Evolutionary conservation across 768 basidiomycete genomes (phyloP).

Genomic region (Mrakia hoshinonis): DNA sequence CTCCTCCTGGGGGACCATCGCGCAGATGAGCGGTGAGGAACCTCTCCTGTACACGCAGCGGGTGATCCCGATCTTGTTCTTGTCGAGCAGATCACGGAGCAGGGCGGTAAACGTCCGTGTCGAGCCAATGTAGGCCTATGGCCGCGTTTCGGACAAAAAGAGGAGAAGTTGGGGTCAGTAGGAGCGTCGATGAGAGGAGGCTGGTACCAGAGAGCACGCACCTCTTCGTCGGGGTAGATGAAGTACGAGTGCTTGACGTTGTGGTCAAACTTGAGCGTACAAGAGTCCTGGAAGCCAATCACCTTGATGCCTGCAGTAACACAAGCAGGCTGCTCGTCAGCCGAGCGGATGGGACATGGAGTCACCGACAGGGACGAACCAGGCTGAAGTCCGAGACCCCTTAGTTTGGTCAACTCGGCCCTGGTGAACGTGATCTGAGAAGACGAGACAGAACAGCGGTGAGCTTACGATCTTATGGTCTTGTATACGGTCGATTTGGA

Average conservation of each 20-base stretch:
- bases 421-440: constrained; percentile 17
- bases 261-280: constrained; percentile 68
- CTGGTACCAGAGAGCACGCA: constrained; percentile 39
- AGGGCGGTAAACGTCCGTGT: constrained; percentile 85
- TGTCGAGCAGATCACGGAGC: constrained; percentile 68
- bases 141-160: constrained; percentile 23
- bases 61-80: constrained; percentile 72
- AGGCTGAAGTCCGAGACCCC: constrained; percentile 13
- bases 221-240: constrained; percentile 84
- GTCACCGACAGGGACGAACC: not conserved
- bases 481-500: not conserved
- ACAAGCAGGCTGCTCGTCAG: not conserved
- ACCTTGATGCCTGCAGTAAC: constrained; percentile 63
- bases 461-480: not conserved
- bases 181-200: not conserved
- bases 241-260: constrained; percentile 87
- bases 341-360: not conserved
- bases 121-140: constrained; percentile 71
- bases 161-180: not conserved
- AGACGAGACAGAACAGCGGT: not conserved
- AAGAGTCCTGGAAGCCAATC: constrained; percentile 76
- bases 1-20: constrained; percentile 58
- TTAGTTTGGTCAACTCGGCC: not conserved
- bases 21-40: constrained; percentile 68
- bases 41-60: constrained; percentile 61